Evolutionary conservation across 345 rosid genomes (phyloP), one percentile per base, ranked within the genome.

Genomic region (Ceriops zippeliana): DNA sequence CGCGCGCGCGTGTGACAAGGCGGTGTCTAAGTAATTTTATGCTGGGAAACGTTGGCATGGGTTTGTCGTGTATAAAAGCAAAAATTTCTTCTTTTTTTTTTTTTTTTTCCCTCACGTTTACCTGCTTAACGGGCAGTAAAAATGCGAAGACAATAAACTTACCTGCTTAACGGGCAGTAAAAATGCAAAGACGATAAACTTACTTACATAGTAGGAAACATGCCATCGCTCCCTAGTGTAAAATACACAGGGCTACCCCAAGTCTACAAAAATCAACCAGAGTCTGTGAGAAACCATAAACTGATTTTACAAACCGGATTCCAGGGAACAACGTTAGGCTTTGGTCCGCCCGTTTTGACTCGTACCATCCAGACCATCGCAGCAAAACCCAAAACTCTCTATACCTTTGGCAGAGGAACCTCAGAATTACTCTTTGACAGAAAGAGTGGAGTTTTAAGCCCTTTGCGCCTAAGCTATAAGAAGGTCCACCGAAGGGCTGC

Each of bases 331-430:
- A 27, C 52, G 24, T 62, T 52, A 15, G 8, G 66, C 13, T 10
- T 38, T 15, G 52, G 17, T 13, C 49, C 5, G 49, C 19, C 4
- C 47, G 16, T 11, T 42, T 42, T 27, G 17, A 27, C 35, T 66
- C 58, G 38, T 28, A 52, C 37, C 62, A 70, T 37, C 70, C 32
- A 61, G 28, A 59, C 53, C 61, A 68, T 65, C 47, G 74, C 66
- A 65, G 76, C 67, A 60, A 67, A 24, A 24, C 13, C 46, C 52
- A 57, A 49, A 47, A 68, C 32, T 27, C 31, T 24, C 26, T 24
- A 46, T 22, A 35, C 60, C 64, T 34, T 53, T 52, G 46, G 20
- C 22, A 4, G 49, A 31, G 6, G 53, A 27, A 58, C 27, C 58
- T 58, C 70, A 72, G 30, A 68, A 22, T 38, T 68, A 77, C 57